A percentile compares a stretch with the other conserved stretches of the same genome.
Evolutionary conservation across 345 rosid genomes (phyloP).

Genomic region (Pseudoturritis turrita): DNA sequence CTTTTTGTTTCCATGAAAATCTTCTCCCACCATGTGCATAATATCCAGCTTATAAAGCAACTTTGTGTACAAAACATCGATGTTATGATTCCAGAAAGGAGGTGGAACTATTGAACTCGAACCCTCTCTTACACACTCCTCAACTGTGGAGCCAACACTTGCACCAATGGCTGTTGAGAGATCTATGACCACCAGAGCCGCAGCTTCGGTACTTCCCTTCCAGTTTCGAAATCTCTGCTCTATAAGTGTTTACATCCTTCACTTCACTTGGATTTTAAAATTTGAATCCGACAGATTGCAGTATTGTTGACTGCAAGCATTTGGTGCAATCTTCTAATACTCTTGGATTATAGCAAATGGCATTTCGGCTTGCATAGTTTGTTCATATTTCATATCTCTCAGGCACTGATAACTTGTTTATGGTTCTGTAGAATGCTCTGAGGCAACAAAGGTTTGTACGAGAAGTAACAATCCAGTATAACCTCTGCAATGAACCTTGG

Average conservation of each 20-base stretch:
- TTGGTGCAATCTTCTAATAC: background rate
- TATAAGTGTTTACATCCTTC: background rate
- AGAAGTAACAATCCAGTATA: slow-evolving; percentile 97
- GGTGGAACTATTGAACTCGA: slow-evolving; percentile 95
- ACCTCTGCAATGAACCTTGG: slow-evolving; percentile 99
- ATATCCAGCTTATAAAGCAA: slow-evolving; percentile 2
- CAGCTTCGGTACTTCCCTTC: slow-evolving; percentile 74
- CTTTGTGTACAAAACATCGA: background rate
- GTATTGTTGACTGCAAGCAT: background rate
- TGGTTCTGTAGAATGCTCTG: slow-evolving; percentile 69
- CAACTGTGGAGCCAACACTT: slow-evolving; percentile 95
- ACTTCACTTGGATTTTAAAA: background rate
- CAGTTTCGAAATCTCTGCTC: background rate
- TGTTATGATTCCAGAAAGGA: slow-evolving; percentile 67
- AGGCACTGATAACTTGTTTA: slow-evolving; percentile 12
- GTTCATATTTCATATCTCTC: background rate
- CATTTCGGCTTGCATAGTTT: background rate
- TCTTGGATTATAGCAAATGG: background rate
- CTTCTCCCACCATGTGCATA: background rate
- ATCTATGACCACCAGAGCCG: slow-evolving; percentile 98
- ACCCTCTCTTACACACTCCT: slow-evolving; percentile 93
- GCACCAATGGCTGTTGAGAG: slow-evolving; percentile 99
- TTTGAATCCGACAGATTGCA: background rate
- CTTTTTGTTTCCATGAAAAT: background rate
- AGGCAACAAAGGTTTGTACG: slow-evolving; percentile 97